Evolutionary conservation across 2,329 filamentous ascomycete species (phyloP), one percentile per base, ranked within the genome.

Genomic region (Colletotrichum camelliae): DNA sequence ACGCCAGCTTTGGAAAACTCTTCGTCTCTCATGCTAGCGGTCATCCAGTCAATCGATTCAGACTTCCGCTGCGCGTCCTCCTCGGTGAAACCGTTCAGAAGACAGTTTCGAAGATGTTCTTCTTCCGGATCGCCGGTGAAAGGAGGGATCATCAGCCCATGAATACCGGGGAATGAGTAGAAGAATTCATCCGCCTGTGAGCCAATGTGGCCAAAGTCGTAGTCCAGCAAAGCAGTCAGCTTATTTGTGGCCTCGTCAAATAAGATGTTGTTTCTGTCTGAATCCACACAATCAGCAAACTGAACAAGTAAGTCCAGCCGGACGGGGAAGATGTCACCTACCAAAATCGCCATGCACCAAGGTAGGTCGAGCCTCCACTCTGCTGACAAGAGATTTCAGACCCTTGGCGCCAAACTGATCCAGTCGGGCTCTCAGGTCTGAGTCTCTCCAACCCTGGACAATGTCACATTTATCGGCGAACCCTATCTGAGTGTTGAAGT

Each of bases 1-100:
- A 57, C 13, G 21, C 52, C 52, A 57, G 24, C 52, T 18, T 57
- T 27, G 13, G 24, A 8, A 18, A 57, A 57, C 2, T 16, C 24
- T 57, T 57, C 18, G 39, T 48, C 39, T n/a, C 8, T 7, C 9
- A 21, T n/a, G 39, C 0, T 48, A 18, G 39, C 39, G 5, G 18
- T n/a, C 39, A 48, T 48, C 39, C 39, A 48, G 39, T n/a, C 18
- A 7, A 48, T 48, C 1, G 39, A 48, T 7, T n/a, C 39, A 0
- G 18, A 48, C n/a, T 48, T n/a, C 0, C 18, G 39, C 39, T 48
- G 39, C 1, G n/a, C 39, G 1, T 48, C 39, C 18, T 2, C 18
- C 0, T 48, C 0, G 18, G 9, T 21, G 18, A 48, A n/a, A 48
- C 39, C 39, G 18, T 4, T 48, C 0, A 48, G 5, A 48, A 48